Evolutionary conservation across 2,329 filamentous ascomycete genomes (phyloP), one percentile per base, ranked within the genome.

Genomic region (Ambrosiella beaveri): DNA sequence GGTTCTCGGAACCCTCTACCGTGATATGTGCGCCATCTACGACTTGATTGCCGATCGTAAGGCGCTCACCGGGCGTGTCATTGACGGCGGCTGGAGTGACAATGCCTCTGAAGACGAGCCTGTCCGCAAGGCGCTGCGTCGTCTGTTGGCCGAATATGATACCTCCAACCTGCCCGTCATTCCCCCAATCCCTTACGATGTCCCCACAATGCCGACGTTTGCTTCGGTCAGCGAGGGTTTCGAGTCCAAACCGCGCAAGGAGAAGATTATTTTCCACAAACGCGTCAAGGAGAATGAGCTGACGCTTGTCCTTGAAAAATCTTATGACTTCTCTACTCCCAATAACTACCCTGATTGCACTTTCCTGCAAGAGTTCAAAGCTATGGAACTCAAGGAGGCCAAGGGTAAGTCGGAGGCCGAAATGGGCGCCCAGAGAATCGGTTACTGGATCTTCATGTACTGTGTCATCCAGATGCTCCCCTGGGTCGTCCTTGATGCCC

Each of bases 141-240:
- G 82, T 62, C 79, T 96, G 11, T 75, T 96, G 62, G 83, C 80
- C 63, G 91, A 97, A 70, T 96, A 89, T 65, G 93, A 98, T 67
- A 81, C 85, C 61, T 91, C 86, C 7, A 87, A 84, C 12, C 88
- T 91, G 1, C 93, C 93, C 0, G 89, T 97, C 0, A 80, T 91
- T 60, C 93, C 93, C 0, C 88, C 91, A 0, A 82, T 97, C 58
- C 91, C 93, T 0, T 97, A 91, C 65, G 91, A 97, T 66, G 75
- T 88, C 3, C 91, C 93, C 2, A 78, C 83, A 63, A 70, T 94
- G 27, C 91, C 91, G 0, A 78, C 77, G 0, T 77, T 94, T 64
- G 75, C 77, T 38, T 74, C 80, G 1, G 75, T 88, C 15, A 75
- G 84, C 58, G 76, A 80, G 45, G 84, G 81, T 49, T 86, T 80